Conservation (phyloP, 2,329 filamentous ascomycete genomes). For the Westerdykella ornata region DNA sequence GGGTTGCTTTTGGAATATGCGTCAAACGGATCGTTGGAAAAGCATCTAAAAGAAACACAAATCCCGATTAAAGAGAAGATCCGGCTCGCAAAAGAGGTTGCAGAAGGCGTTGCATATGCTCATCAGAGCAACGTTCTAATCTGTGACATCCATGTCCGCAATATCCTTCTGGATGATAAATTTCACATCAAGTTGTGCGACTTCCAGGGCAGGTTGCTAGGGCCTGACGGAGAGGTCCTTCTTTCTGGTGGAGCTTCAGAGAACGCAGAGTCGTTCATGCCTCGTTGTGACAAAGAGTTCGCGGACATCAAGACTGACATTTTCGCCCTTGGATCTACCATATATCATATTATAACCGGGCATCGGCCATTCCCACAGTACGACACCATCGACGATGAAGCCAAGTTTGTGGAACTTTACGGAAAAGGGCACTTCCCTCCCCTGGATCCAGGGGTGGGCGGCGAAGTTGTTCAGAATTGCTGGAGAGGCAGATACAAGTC, state of each 20-base stretch:
- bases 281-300: conserved; percentile 9
- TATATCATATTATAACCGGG: conserved; percentile 16
- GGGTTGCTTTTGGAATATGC: conserved; percentile 9
- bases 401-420: conserved; percentile 11
- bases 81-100: conserved; percentile 4
- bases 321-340: conserved; percentile 18
- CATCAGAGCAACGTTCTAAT: conserved; percentile 9
- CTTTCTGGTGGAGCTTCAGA: conserved; percentile 8
- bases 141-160: conserved; percentile 7
- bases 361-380: conserved; percentile 12
- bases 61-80: conserved; percentile 2
- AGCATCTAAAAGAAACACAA: conserved; percentile 2
- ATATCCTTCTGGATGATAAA: conserved; percentile 6
- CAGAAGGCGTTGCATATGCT: conserved; percentile 8
- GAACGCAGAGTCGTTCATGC: conserved; percentile 15
- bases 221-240: conserved; percentile 3
- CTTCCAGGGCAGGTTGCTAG: conserved; percentile 11
- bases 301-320: conserved; percentile 15
- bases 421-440: conserved; percentile 7
- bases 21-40: conserved; percentile 6
- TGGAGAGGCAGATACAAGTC: conserved; percentile 13
- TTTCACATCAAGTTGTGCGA: conserved; percentile 9
- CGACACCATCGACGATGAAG: conserved; percentile 13
- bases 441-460: conserved; percentile 4
- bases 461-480: conserved; percentile 14